Evolutionary conservation across 164 flowering plant species (phyloP), one percentile per base, ranked within the genome.

Genomic region (Brasenia schreberi): DNA sequence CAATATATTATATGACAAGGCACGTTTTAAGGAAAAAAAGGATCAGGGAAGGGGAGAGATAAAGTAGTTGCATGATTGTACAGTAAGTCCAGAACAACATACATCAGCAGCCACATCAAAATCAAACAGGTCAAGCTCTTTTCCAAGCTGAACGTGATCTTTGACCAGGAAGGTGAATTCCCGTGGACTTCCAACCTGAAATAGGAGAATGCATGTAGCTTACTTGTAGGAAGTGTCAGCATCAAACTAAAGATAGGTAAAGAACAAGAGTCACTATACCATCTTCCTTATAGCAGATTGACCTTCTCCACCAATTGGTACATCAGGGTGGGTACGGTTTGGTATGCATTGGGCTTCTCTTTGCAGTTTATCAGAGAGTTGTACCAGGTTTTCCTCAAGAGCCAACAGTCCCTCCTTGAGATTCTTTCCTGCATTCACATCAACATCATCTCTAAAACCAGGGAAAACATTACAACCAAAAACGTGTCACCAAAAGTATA

Each of bases 51-150:
- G 12, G 12, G 53, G 7, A 45, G 12, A 45, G 12, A 45, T 12
- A 45, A 12, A 1, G 5, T 7, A 45, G 12, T 12, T 45, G 5
- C 7, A 1, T 12, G 12, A 45, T 45, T 45, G 5, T 7, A 7
- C 12, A 12, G 5, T 12, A 45, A 45, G 7, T 6, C 53, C 39
- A 59, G 18, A 60, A 64, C 33, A 68, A 43, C 59, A 69, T 86
- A 93, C 98, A 94, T 90, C 92, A 18, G 96, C 79, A 71, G 96
- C 97, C 59, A 94, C 84, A 81, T 93, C 98, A 79, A 93, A 93
- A 68, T 93, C 97, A 74, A 93, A 77, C 63, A 93, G 81, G 73
- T 93, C 94, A 19, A 93, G 81, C 5, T 87, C 96, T 72, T 88
- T 93, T 45, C 97, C 98, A 23, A 93, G 83, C 70, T 90, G 89